These are phyloP conservation scores for Globisporangium megalacanthum DNA, from an alignment of 352 stramenopile species.

Conservation along the genomic window DNA sequence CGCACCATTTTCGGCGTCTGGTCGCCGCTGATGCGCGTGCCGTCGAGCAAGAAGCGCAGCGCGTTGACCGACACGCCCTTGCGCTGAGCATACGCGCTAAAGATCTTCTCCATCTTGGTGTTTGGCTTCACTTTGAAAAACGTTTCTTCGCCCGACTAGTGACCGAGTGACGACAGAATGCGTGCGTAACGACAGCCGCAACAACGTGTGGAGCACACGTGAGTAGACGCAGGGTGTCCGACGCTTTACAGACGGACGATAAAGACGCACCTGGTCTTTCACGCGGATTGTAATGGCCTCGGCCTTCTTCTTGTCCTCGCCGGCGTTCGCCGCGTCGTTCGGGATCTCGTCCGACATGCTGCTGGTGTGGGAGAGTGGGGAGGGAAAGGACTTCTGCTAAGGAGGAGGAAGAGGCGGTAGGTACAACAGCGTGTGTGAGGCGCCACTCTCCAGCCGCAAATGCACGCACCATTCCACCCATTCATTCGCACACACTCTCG, in stretches of 20 bases:
- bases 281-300: conserved; percentile 87
- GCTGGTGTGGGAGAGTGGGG: no score
- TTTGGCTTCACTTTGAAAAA: conserved; percentile 99
- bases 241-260: neutral
- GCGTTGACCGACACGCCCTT: conserved; percentile 89
- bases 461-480: no score
- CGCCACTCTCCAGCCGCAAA: no score
- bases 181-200: neutral
- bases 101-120: conserved; percentile 99
- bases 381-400: no score
- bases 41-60: conserved; percentile 96
- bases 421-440: neutral
- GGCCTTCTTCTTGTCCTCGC: conserved; percentile 83
- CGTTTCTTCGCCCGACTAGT: conserved; percentile 91
- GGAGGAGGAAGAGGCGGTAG: no score
- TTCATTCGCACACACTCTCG: no score
- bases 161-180: neutral
- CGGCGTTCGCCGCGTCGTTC: conserved; percentile 35
- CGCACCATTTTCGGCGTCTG: conserved; percentile 91
- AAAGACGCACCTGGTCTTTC: conserved; percentile 62
- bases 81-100: conserved; percentile 93
- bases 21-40: conserved; percentile 92
- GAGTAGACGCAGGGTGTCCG: no score
- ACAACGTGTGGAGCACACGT: neutral
- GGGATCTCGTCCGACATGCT: conserved; percentile 61